phyloP scores from a whole-genome alignment of 257 asterid genomes.

The Scutellaria baicalensis region DNA sequence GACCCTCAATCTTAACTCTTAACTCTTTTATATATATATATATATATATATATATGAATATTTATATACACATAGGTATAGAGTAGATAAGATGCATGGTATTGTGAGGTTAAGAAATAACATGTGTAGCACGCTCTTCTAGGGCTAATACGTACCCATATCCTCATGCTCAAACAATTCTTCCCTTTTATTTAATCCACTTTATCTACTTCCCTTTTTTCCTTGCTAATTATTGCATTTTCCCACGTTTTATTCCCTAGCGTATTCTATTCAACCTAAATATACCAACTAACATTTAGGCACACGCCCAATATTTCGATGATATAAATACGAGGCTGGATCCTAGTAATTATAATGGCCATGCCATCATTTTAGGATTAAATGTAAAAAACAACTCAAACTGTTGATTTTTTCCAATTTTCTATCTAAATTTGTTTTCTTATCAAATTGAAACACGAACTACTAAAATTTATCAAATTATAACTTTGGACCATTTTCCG shows the following conservation, averaged over 20 bases:
- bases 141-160: not conserved
- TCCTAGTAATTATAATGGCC: not conserved
- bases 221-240: conserved; percentile 6
- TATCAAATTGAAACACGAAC: too few relatives aligned
- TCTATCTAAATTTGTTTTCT: too few relatives aligned
- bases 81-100: not conserved
- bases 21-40: too few relatives aligned
- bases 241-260: not conserved
- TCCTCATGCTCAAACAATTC: not conserved
- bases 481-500: too few relatives aligned
- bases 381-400: too few relatives aligned
- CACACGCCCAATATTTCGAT: not conserved
- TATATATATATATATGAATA: too few relatives aligned
- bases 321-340: not conserved
- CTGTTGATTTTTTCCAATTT: too few relatives aligned
- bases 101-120: not conserved
- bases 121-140: not conserved
- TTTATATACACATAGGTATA: not conserved
- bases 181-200: conserved; percentile 12
- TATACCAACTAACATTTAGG: not conserved
- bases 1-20: too few relatives aligned
- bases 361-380: too few relatives aligned
- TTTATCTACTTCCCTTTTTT: conserved; percentile 17
- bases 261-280: not conserved
- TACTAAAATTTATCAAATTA: too few relatives aligned